These are phyloP conservation scores for Alloascoidea africana DNA, from an alignment of 805 yeast genomes.

Conservation along the genomic window DNA sequence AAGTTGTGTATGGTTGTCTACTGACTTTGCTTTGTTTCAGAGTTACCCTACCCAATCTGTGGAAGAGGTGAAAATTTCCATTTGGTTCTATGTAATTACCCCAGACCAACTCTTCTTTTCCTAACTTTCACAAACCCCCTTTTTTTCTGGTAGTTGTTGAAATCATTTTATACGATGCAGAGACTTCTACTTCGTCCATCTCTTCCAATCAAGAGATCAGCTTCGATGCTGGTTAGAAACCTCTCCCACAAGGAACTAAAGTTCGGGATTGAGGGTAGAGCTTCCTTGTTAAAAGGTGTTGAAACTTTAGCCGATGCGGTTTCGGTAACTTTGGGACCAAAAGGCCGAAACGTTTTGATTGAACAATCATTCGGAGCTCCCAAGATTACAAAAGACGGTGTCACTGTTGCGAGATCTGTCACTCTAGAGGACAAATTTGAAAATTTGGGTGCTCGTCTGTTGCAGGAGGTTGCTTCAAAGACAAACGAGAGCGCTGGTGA, in stretches of 20 bases:
- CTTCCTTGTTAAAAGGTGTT: constrained; percentile 86
- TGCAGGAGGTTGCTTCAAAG: constrained; percentile 94
- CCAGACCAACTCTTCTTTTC: too few relatives aligned
- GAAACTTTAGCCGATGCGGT: constrained; percentile 93
- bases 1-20: too few relatives aligned
- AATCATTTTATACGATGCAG: too few relatives aligned
- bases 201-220: constrained; percentile 4
- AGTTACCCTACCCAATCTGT: too few relatives aligned
- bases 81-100: too few relatives aligned
- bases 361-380: constrained; percentile 97
- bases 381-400: constrained; percentile 98
- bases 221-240: constrained; percentile 1
- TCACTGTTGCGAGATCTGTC: constrained; percentile 84
- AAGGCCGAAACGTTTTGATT: constrained; percentile 92
- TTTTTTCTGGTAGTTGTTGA: too few relatives aligned
- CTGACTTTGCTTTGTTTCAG: too few relatives aligned
- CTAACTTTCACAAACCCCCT: too few relatives aligned
- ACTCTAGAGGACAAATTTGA: constrained; percentile 80
- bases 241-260: constrained; percentile 44
- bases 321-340: constrained; percentile 92
- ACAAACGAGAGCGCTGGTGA: constrained; percentile 98
- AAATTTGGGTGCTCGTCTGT: constrained; percentile 87
- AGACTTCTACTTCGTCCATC: constrained; percentile 10
- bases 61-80: too few relatives aligned
- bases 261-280: constrained; percentile 96